Base-by-base conservation (phyloP, 352 stramenopile genomes). In the Globisporangium alternatum region DNA sequence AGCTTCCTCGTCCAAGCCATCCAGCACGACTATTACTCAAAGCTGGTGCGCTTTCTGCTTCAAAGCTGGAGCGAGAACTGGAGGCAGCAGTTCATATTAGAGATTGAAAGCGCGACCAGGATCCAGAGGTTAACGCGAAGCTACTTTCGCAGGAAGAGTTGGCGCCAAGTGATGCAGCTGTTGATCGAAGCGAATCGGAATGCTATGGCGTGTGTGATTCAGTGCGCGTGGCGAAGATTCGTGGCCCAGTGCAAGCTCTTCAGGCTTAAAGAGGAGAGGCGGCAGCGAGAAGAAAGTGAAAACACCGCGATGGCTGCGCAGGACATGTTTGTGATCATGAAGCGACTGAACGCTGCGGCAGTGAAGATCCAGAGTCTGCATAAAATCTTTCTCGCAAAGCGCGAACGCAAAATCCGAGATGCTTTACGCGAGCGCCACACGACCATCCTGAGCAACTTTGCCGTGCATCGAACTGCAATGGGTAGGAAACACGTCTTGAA, bases 331-430 rank as follows among this genome's bases (percentile, higher is more conserved):
- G 15, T 77, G 9, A 79, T 89, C 41, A 52, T 68, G 30, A 66
- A 78, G 17, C 45, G 39, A 15, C 55, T 80, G 17, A 78, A 90
- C 53, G 63, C 68, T 9, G 74, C 75, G 5, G 78, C 81, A 10
- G 49, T 25, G 5, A 78, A 67, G 51, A 88, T 93, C 37, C 83
- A 90, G 70, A 74, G 72, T 0, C 54, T 93, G 6, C 70, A 83
- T 51, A 64, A 68, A 19, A 83, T 90, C 31, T 68, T 69, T 5
- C 21, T 57, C 22, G 68, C 64, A 8, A 84, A 83, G 25, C 60
- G 66, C 10, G 72, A 71, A n/a, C 54, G 69, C n/a, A 62, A 62
- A 21, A 58, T 69, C n/a, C 75, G 72, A 33, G 74, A 53, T 59
- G 70, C 65, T 70, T 76, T 25, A 65, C 70, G 43, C 69, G 70